These are phyloP conservation scores for Trypanosoma theileri DNA, from an alignment of 208 protist genomes.

Conservation along the genomic window DNA sequence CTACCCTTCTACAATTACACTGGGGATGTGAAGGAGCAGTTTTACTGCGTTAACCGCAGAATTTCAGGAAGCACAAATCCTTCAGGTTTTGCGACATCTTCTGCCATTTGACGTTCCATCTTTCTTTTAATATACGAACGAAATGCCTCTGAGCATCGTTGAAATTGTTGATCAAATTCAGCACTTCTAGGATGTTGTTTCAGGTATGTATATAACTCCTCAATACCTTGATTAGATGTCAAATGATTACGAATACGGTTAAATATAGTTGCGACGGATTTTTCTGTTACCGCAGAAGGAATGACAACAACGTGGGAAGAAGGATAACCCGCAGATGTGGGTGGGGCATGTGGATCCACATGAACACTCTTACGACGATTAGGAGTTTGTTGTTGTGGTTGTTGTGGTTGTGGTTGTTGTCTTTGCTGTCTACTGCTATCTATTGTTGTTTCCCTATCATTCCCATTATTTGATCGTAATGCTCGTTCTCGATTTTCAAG, in stretches of 20 bases:
- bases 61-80: constrained; percentile 49
- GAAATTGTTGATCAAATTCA: constrained; percentile 75
- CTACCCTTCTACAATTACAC: too few relatives aligned
- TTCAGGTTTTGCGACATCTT: constrained; percentile 40
- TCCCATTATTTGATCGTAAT: neutral
- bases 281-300: constrained; percentile 19
- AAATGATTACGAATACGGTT: constrained; percentile 73
- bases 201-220: constrained; percentile 72
- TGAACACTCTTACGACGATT: neutral
- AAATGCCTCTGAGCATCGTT: constrained; percentile 82
- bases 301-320: neutral
- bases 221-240: constrained; percentile 71
- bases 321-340: neutral
- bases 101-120: constrained; percentile 59
- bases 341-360: neutral
- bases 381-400: neutral
- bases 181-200: constrained; percentile 32
- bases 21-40: neutral
- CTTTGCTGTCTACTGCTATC: neutral
- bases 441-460: neutral
- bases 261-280: constrained; percentile 62
- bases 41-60: constrained; percentile 33
- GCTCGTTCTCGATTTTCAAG: constrained; percentile 52
- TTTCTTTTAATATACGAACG: constrained; percentile 84
- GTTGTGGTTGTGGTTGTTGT: neutral